These are phyloP conservation scores for Yamadazyma blattariae DNA, from an alignment of 1,139 yeast genomes.

Conservation along the genomic window DNA sequence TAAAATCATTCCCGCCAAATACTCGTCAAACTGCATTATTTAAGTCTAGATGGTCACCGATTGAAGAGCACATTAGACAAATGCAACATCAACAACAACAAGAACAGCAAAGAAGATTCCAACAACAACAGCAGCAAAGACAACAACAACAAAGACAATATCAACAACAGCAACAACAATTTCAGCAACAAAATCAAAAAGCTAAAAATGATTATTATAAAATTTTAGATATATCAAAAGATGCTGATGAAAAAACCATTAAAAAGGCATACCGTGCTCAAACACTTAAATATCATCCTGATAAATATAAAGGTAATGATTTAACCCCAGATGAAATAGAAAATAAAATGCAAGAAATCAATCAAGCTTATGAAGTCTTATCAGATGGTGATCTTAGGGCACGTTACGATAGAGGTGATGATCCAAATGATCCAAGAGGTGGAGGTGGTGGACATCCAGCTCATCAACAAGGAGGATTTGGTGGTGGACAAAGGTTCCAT, in stretches of 20 bases:
- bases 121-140: slow-evolving; percentile 46
- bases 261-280: slow-evolving; percentile 78
- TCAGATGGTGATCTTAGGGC: slow-evolving; percentile 62
- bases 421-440: slow-evolving; percentile 48
- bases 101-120: slow-evolving; percentile 38
- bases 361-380: slow-evolving; percentile 87
- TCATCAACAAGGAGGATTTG: slow-evolving; percentile 17
- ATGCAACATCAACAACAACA: slow-evolving; percentile 44
- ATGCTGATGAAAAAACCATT: slow-evolving; percentile 72
- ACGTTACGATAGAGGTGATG: slow-evolving; percentile 68
- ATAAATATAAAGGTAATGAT: slow-evolving; percentile 71
- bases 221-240: slow-evolving; percentile 61
- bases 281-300: slow-evolving; percentile 87
- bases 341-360: slow-evolving; percentile 84
- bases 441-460: slow-evolving; percentile 9
- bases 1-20: slow-evolving; percentile 30
- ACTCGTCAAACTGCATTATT: slow-evolving; percentile 41
- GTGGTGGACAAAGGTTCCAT: slow-evolving; percentile 9
- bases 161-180: slow-evolving; percentile 44
- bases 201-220: slow-evolving; percentile 79
- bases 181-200: slow-evolving; percentile 30
- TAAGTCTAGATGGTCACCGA: slow-evolving; percentile 23
- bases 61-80: slow-evolving; percentile 22
- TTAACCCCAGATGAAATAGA: slow-evolving; percentile 71
- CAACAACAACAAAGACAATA: slow-evolving; percentile 46